These are phyloP conservation scores for Pichia pseudocactophila DNA, from an alignment of 805 yeast species.

Conservation along the genomic window DNA sequence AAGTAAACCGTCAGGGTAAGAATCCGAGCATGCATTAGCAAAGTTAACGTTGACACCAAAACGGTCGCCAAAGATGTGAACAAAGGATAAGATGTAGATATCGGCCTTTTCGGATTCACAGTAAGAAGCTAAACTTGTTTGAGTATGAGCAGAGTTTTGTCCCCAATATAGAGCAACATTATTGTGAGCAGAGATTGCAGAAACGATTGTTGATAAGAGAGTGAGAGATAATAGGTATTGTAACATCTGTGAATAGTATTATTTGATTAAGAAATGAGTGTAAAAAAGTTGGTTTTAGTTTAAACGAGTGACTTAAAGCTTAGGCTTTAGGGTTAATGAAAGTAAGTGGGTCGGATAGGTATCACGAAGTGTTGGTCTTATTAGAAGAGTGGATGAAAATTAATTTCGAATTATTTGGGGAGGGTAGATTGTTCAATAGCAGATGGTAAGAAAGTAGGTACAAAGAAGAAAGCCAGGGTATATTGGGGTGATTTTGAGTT, in stretches of 20 bases:
- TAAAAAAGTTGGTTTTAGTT: not conserved
- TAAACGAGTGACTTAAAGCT: not conserved
- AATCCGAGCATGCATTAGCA: conserved; percentile 39
- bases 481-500: too few relatives aligned
- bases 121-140: conserved; percentile 41
- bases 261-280: not conserved
- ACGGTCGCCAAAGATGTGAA: conserved; percentile 47
- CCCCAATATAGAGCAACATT: conserved; percentile 89
- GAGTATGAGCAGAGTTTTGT: conserved; percentile 63
- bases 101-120: conserved; percentile 66
- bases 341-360: too few relatives aligned
- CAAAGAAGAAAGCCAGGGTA: too few relatives aligned
- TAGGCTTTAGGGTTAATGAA: too few relatives aligned
- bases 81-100: conserved; percentile 62
- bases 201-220: conserved; percentile 7
- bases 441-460: too few relatives aligned
- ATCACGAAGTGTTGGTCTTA: too few relatives aligned
- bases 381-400: too few relatives aligned
- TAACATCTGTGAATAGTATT: conserved; percentile 3
- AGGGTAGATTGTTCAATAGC: too few relatives aligned
- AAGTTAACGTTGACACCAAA: conserved; percentile 41
- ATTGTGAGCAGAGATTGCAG: conserved; percentile 8
- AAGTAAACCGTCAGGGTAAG: conserved; percentile 35
- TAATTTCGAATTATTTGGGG: too few relatives aligned
- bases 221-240: conserved; percentile 1